Evolutionary conservation across 2,329 filamentous ascomycete genomes (phyloP), one percentile per base, ranked within the genome.

Genomic region (Cladosporium colombiae): DNA sequence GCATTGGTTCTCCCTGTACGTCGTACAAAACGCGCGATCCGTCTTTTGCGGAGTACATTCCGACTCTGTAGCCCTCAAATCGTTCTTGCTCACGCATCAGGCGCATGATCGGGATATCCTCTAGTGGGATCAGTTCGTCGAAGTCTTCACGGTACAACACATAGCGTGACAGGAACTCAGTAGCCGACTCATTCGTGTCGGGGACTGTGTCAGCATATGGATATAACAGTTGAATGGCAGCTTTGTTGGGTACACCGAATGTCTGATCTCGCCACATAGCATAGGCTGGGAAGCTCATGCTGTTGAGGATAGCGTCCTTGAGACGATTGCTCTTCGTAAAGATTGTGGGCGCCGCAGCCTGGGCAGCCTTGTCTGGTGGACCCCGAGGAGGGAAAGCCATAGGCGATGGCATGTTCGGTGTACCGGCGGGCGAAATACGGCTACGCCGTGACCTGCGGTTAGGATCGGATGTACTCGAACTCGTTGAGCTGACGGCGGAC

Each of bases 181-280:
- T 71, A 3, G 74, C 72, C 50, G 78, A 76, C 29, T 76, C 73
- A 3, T 68, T 75, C n/a, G 79, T 76, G 50, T 79, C 74, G 50
- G 68, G 73, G 2, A 71, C 77, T 35, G 80, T 69, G 37, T 75
- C 72, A 21, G 74, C 71, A 65, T 73, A 74, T 10, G 74, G 74
- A 49, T 74, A 76, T 5, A 77, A 67, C 2, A 83, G 71, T 58
- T 77, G 75, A 21, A 83, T 73, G 53, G 81, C 85, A 4, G 89
- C 89, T 70, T 85, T 86, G 72, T 94, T 94, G 4, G 90, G 88
- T 52, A 92, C 88, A 0, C 86, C 88, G 56, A 92, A 87, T 57
- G 86, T 89, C 62, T 89, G 87, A 69, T 94, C 91, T 73, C 89
- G 90, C 91, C 91, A 93, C 87, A 93, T 91, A 27, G 89, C 56